Base-by-base conservation (phyloP, 192 early-diverging fungal species). In the Spizellomyces punctatus region DNA sequence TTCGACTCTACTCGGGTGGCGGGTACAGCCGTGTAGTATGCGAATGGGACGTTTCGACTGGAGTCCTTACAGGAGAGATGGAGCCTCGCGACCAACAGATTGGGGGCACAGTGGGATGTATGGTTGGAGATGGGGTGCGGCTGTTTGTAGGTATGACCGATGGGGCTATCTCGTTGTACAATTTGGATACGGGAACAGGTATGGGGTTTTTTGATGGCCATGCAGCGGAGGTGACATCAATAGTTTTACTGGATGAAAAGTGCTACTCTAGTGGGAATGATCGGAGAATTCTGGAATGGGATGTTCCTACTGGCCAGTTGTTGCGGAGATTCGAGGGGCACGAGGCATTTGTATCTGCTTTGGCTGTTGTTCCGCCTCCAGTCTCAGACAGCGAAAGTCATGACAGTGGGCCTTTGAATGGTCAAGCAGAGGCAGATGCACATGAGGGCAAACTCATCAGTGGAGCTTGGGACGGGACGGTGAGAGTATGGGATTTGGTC, bases 61-160 rank as follows among this genome's bases (percentile, higher is more conserved):
- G 70, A 14, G 71, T n/a, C 6, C 55, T 42, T 19, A 36, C 67
- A 55, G 62, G 66, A 56, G 49, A 57, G 17, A 8, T 68, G 36
- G 50, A 58, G 6, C 21, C 46, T 12, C 27, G 22, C 6, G 50
- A 54, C 50, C 12, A 54, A 19, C n/a, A 55, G 17, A 56, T 21
- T 14, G 41, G 46, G 49, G 41, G 69, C 9, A 71, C 74, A 44
- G 55, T 64, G 17, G 59, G 58, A 10, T 47, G 69, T 42, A 50
- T 70, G 43, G 64, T 65, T 16, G 73, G 74, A 12, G 69, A 66
- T 17, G 66, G 59, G 8, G 21, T 17, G 10, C 54, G 74, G 41
- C 66, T 79, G 0, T 76, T 76, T 68, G 65, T 71, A 8, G 74
- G 69, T 5, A 41, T 60, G 10, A 71, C 71, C n/a, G 71, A 72